These are phyloP conservation scores for Fusarium euwallaceae DNA, from an alignment of 2,329 filamentous ascomycete species.

Conservation along the genomic window DNA sequence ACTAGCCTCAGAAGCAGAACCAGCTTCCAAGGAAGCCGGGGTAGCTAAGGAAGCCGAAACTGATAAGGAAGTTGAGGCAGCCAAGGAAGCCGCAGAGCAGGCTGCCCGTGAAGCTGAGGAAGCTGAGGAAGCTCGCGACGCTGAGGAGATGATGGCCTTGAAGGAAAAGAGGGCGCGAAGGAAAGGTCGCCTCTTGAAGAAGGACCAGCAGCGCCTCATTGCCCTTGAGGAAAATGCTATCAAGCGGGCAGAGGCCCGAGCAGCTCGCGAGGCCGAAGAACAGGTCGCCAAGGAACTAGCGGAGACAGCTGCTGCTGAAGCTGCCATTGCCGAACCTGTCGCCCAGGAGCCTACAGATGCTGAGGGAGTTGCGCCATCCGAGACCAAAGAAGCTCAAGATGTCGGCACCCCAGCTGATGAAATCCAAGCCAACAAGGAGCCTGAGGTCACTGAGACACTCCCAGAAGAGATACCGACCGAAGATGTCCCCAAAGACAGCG, in stretches of 20 bases:
- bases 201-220: conserved; percentile 36
- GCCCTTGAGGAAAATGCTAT: conserved; percentile 39
- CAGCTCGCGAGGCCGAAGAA: conserved; percentile 43
- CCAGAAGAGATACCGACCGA: conserved; percentile 1
- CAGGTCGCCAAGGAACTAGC: conserved; percentile 27
- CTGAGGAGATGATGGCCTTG: conserved; percentile 52
- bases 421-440: neutral
- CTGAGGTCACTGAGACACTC: neutral
- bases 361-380: neutral
- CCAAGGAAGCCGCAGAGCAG: conserved; percentile 33
- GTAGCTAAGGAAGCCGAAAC: conserved; percentile 31
- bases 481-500: neutral
- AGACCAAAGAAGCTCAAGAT: conserved; percentile 8
- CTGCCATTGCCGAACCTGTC: neutral
- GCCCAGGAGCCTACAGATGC: neutral
- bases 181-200: conserved; percentile 41
- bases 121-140: conserved; percentile 40
- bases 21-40: conserved; percentile 24
- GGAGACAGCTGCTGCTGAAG: conserved; percentile 23
- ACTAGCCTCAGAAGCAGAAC: conserved; percentile 45
- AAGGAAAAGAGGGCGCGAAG: conserved; percentile 55
- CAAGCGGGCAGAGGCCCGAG: conserved; percentile 44
- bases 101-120: conserved; percentile 43
- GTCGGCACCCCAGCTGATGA: conserved; percentile 3
- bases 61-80: conserved; percentile 37